phyloP scores from a whole-genome alignment of 176 grass and related monocot genomes.

The Oryza officinalis region DNA sequence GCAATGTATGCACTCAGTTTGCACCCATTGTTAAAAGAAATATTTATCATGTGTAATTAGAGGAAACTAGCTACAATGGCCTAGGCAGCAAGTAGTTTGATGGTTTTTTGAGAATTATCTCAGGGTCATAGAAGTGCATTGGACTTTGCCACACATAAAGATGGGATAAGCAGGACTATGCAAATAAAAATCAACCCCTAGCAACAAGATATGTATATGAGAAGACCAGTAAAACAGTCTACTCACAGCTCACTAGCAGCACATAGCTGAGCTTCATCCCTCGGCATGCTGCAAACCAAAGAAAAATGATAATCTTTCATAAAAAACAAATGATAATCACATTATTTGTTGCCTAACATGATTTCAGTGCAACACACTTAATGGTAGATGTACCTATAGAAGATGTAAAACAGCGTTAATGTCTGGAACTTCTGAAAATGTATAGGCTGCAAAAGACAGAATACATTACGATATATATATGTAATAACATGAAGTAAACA shows the following conservation, averaged over 20 bases:
- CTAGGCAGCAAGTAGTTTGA: neutral
- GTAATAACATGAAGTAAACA: neutral
- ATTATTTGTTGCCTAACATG: slow-evolving; percentile 12
- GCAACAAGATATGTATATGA: slow-evolving; percentile 27
- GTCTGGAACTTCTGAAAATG: slow-evolving; percentile 74
- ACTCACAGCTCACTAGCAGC: slow-evolving; percentile 88
- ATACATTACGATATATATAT: slow-evolving; percentile 19
- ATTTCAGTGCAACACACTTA: neutral
- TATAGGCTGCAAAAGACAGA: slow-evolving; percentile 60
- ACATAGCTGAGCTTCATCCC: slow-evolving; percentile 90
- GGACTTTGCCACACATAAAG: slow-evolving; percentile 13
- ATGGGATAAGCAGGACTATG: neutral
- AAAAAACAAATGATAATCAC: neutral
- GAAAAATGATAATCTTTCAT: neutral
- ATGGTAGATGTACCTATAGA: slow-evolving; percentile 76
- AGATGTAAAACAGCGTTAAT: slow-evolving; percentile 85
- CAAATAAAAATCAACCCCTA: neutral
- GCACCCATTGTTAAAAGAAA: neutral
- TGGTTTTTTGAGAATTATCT: slow-evolving; percentile 10
- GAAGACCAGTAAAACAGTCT: neutral
- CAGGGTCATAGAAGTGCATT: slow-evolving; percentile 7
- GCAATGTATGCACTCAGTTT: neutral
- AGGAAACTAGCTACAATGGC: neutral
- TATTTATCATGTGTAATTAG: neutral
- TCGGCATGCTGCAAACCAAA: slow-evolving; percentile 80